A percentile compares a stretch with the other conserved stretches of the same genome.
phyloP scores from a whole-genome alignment of 23 red algal species.

The Cyanidioschyzon merolae region DNA sequence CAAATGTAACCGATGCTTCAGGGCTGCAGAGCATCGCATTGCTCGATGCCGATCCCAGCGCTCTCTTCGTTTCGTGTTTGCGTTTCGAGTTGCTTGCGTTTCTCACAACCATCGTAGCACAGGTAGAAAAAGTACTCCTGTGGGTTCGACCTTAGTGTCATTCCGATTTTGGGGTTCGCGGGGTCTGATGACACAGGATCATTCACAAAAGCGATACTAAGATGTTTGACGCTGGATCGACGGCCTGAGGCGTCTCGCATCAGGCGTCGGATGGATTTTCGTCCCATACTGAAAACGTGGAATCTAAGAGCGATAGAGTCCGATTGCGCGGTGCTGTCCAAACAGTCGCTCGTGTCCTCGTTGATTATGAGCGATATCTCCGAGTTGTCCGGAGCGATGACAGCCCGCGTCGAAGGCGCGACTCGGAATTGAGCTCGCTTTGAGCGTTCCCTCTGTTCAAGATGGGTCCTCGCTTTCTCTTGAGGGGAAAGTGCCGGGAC shows the following conservation, averaged over 20 bases:
- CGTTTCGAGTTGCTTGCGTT: not conserved
- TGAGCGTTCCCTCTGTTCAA: no score
- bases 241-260: not conserved
- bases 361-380: not conserved
- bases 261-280: conserved; percentile 12
- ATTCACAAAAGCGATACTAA: not conserved
- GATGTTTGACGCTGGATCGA: not conserved
- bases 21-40: no score
- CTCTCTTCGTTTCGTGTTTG: no score
- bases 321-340: not conserved
- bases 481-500: not conserved
- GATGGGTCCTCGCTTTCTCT: no score
- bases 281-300: conserved; percentile 10
- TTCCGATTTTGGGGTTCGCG: not conserved
- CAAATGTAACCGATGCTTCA: no score
- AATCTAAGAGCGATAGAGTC: not conserved
- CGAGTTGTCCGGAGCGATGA: not conserved
- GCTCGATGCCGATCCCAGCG: no score
- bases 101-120: conserved; percentile 15
- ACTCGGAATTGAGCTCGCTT: not conserved
- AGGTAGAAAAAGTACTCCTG: conserved; percentile 12
- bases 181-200: not conserved
- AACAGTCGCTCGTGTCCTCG: not conserved
- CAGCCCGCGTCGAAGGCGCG: not conserved
- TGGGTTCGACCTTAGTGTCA: not conserved